Conservation (phyloP, 768 basidiomycete species). For the Rhodotorula graminis region DNA sequence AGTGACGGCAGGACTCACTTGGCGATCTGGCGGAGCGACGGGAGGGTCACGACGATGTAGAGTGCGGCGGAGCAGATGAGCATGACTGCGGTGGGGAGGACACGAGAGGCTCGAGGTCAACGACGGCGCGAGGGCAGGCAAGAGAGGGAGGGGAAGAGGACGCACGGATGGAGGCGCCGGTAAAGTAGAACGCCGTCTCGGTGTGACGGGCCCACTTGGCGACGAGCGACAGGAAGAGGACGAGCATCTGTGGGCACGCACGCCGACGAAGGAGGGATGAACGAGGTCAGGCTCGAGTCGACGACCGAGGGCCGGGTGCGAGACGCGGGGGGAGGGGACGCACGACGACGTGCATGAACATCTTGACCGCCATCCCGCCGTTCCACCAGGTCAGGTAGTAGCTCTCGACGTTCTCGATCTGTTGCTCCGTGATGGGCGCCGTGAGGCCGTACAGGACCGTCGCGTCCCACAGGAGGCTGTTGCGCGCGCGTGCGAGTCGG, state of each 20-base stretch:
- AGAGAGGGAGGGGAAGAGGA: background rate
- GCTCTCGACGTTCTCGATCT: conserved; percentile 23
- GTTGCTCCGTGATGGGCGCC: conserved; percentile 8
- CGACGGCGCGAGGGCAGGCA: too few relatives aligned
- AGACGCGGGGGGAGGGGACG: background rate
- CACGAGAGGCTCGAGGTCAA: too few relatives aligned
- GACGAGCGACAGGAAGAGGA: conserved; percentile 27
- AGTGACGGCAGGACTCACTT: background rate
- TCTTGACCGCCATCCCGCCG: conserved; percentile 36
- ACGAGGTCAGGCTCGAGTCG: background rate
- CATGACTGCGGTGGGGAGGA: background rate
- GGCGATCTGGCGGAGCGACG: conserved; percentile 29
- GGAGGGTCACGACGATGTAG: conserved; percentile 35
- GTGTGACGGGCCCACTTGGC: conserved; percentile 31
- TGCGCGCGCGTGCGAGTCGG: background rate
- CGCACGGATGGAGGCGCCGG: conserved; percentile 31
- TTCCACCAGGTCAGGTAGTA: conserved; percentile 40
- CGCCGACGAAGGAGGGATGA: background rate
- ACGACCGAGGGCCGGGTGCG: too few relatives aligned
- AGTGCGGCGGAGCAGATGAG: conserved; percentile 29
- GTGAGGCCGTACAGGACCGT: conserved; percentile 25
- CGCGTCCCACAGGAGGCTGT: conserved; percentile 32
- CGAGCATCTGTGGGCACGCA: conserved; percentile 7
- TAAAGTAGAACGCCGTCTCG: conserved; percentile 35
- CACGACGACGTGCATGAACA: conserved; percentile 35